phyloP scores from a whole-genome alignment of 2,329 filamentous ascomycete genomes.

The Pseudogymnoascus verrucosus region DNA sequence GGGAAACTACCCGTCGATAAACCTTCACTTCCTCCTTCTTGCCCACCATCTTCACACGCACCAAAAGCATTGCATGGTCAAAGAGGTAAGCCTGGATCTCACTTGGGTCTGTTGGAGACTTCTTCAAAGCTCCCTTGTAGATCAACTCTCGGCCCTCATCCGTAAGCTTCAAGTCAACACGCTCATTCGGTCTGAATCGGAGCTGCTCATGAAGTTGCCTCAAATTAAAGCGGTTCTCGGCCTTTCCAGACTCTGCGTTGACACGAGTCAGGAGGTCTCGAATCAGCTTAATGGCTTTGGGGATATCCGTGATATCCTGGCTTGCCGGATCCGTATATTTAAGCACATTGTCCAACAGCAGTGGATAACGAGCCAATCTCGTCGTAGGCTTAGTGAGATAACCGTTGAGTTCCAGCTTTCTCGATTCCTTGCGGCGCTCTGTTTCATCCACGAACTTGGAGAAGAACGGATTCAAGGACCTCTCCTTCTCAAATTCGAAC shows the following conservation, averaged over 20 bases:
- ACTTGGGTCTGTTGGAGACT: constrained; percentile 75
- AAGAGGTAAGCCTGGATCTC: constrained; percentile 95
- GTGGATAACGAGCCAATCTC: constrained; percentile 83
- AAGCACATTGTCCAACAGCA: constrained; percentile 81
- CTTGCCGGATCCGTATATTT: constrained; percentile 88
- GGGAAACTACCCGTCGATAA: constrained; percentile 58
- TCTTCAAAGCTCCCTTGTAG: constrained; percentile 91
- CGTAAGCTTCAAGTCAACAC: constrained; percentile 87
- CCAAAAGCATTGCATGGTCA: constrained; percentile 88
- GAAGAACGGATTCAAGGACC: constrained; percentile 76
- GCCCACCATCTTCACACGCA: constrained; percentile 82
- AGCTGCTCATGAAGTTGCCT: constrained; percentile 86
- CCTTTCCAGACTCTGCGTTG: constrained; percentile 91
- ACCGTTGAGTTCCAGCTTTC: constrained; percentile 93
- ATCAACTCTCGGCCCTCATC: constrained; percentile 89
- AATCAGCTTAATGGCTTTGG: constrained; percentile 79
- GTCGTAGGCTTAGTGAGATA: constrained; percentile 98
- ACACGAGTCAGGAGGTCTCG: constrained; percentile 80
- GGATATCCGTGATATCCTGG: constrained; percentile 85
- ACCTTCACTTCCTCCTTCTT: constrained; percentile 93
- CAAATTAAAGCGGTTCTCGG: constrained; percentile 95
- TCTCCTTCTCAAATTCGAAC: constrained; percentile 96
- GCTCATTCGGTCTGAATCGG: constrained; percentile 82
- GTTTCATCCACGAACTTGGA: constrained; percentile 92
- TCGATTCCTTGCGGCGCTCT: constrained; percentile 88